Conservation (phyloP, 1,284 basidiomycete species). For the Entoloma clypeatum region DNA sequence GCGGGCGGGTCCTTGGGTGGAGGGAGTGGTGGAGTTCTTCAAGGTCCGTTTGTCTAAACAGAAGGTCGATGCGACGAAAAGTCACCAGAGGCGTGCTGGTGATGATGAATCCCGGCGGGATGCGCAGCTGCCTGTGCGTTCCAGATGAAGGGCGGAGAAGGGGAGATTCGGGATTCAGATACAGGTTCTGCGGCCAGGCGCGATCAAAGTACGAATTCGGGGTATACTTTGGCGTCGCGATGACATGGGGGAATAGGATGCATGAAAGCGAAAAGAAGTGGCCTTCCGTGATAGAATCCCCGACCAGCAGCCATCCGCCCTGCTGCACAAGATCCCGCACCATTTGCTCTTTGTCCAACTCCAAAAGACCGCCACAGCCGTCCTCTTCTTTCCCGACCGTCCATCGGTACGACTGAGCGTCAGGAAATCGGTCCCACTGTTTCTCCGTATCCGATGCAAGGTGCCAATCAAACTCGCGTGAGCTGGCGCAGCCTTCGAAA, state of each 20-base stretch:
- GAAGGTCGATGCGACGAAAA: constrained; percentile 60
- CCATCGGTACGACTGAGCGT: constrained; percentile 51
- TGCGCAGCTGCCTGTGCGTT: constrained; percentile 15
- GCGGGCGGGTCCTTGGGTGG: constrained; percentile 23
- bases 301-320: constrained; percentile 65
- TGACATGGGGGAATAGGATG: constrained; percentile 58
- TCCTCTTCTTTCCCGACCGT: constrained; percentile 33
- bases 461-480: constrained; percentile 60
- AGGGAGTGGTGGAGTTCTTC: constrained; percentile 38
- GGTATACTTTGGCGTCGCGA: constrained; percentile 57
- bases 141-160: constrained; percentile 35
- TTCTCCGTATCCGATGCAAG: constrained; percentile 46
- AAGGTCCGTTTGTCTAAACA: constrained; percentile 50
- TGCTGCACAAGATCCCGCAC: constrained; percentile 56
- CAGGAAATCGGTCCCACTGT: constrained; percentile 49
- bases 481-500: constrained; percentile 56
- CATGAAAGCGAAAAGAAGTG: constrained; percentile 72
- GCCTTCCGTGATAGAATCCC: constrained; percentile 65
- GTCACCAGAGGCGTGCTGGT: constrained; percentile 55
- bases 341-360: constrained; percentile 39
- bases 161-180: constrained; percentile 52
- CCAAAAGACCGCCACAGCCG: constrained; percentile 37
- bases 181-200: constrained; percentile 59
- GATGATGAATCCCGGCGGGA: constrained; percentile 53
- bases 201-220: constrained; percentile 53